These are phyloP conservation scores for Stachybotrys chlorohalonatus DNA, from an alignment of 2,329 filamentous ascomycete species.

Conservation along the genomic window DNA sequence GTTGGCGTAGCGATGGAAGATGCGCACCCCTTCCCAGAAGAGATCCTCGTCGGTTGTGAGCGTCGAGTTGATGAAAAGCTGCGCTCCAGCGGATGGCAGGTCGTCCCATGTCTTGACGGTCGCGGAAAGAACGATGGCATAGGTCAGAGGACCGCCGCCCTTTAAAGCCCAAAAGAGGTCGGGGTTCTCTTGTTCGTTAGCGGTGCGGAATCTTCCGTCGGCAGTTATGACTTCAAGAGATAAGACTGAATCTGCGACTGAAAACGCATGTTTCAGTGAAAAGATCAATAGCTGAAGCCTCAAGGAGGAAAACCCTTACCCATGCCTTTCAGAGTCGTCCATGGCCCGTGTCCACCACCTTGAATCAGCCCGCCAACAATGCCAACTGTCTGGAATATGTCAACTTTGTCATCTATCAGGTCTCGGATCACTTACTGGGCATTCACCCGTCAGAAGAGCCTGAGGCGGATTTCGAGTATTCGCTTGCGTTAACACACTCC, in stretches of 20 bases:
- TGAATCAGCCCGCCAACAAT: constrained; percentile 50
- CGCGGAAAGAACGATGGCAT: constrained; percentile 41
- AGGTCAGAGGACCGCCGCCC: constrained; percentile 44
- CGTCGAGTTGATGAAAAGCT: constrained; percentile 26
- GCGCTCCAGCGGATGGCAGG: constrained; percentile 29
- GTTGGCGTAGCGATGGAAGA: constrained; percentile 35
- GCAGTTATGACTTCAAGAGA: constrained; percentile 36
- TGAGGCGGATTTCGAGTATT: background rate
- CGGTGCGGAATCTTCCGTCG: constrained; percentile 31
- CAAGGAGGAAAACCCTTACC: background rate
- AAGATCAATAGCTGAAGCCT: too few species aligned
- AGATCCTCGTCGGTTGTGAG: constrained; percentile 25
- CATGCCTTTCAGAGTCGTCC: constrained; percentile 1
- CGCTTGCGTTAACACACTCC: background rate
- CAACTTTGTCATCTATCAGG: background rate
- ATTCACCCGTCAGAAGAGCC: background rate
- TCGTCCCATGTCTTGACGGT: constrained; percentile 44
- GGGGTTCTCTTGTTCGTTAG: constrained; percentile 31
- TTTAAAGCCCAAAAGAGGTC: constrained; percentile 50
- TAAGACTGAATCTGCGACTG: constrained; percentile 39
- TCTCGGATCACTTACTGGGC: background rate
- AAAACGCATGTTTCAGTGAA: constrained; percentile 8
- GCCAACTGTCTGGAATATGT: constrained; percentile 35
- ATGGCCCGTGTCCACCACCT: constrained; percentile 46
- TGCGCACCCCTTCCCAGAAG: constrained; percentile 37